Evolutionary conservation across 139 green algal species (phyloP), one percentile per base, ranked within the genome.

Genomic region (Astrephomene gubernaculifera): DNA sequence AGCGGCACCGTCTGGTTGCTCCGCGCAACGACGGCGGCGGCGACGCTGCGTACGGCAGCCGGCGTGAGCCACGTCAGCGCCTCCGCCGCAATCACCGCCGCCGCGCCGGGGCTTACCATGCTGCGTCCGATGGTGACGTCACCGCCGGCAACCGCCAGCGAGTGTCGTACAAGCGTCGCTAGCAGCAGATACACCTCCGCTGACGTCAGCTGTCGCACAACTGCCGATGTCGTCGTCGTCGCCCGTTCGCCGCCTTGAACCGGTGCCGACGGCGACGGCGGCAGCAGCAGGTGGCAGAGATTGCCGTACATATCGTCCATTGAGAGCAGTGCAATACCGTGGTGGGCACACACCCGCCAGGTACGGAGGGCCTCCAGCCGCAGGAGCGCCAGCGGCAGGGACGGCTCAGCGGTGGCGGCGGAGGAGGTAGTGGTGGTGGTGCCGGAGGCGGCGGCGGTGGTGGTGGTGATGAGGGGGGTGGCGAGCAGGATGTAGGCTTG

Each of bases 241-340:
- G 69, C 31, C n/a, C n/a, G n/a, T n/a, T n/a, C n/a, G n/a, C n/a
- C n/a, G n/a, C n/a, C n/a, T n/a, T n/a, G n/a, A n/a, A n/a, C n/a
- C 29, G 6, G 33, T 14, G 35, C 72, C n/a, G 41, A 54, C 71
- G 71, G 45, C 24, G 44, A 2, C 53, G 86, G 87, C 41, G 72
- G 76, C 38, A 61, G 79, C 41, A 90, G 80, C 41, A 86, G 69
- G 14, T 84, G 70, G 21, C 54, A 74, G 54, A 80, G 5, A 70
- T 52, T 79, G 29, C 83, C 65, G 83, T 90, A 94, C 52, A 90
- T 67, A 44, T 91, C 83, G 19, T 94, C 91, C n/a, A 93, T 45
- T 35, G 64, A 54, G 0, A 75, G 8, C 14, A 89, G 70, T 22
- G 52, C 54, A n/a, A 94, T 65, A 29, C 85, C 81, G 45, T 95